These are phyloP conservation scores for Phytophthora sp. DNA, from an alignment of 352 stramenopile genomes.

Conservation along the genomic window DNA sequence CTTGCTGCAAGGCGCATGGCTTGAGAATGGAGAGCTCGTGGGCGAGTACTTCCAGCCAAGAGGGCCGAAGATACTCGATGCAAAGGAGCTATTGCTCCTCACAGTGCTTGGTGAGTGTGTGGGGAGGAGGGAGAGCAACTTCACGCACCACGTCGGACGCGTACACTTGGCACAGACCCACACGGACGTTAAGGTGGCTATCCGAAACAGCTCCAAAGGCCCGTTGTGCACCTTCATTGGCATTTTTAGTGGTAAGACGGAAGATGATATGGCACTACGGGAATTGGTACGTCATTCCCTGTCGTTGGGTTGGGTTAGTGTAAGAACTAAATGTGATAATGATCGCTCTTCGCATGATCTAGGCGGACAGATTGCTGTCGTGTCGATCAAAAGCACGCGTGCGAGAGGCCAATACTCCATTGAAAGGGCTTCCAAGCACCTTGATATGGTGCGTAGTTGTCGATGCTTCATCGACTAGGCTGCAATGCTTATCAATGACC, in stretches of 20 bases:
- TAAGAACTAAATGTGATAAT: neutral
- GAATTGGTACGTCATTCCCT: conserved; percentile 24
- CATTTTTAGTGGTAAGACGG: conserved; percentile 9
- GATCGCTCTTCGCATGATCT: neutral
- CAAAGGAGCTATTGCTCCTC: conserved; percentile 23
- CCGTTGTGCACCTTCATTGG: conserved; percentile 26
- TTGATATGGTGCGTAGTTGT: conserved; percentile 34
- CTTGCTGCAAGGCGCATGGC: conserved; percentile 28
- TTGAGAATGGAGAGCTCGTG: conserved; percentile 31
- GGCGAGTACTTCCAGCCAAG: conserved; percentile 17
- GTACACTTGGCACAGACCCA: neutral
- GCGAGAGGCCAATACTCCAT: neutral
- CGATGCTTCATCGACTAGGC: neutral
- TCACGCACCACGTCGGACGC: conserved; percentile 19
- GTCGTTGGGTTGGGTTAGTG: neutral
- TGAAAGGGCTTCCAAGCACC: conserved; percentile 16
- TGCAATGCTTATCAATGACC: neutral
- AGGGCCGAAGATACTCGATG: conserved; percentile 6
- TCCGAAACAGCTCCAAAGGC: conserved; percentile 25
- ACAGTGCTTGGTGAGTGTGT: conserved; percentile 27
- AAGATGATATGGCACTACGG: conserved; percentile 15
- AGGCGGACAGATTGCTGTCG: conserved; percentile 24
- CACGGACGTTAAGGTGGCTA: conserved; percentile 20
- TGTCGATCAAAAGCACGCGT: conserved; percentile 16
- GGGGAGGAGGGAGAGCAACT: conserved; percentile 20